A percentile compares a stretch with the other conserved stretches of the same genome.
phyloP scores from a whole-genome alignment of 2,329 filamentous ascomycete genomes.

The Pyrenophora graminea region DNA sequence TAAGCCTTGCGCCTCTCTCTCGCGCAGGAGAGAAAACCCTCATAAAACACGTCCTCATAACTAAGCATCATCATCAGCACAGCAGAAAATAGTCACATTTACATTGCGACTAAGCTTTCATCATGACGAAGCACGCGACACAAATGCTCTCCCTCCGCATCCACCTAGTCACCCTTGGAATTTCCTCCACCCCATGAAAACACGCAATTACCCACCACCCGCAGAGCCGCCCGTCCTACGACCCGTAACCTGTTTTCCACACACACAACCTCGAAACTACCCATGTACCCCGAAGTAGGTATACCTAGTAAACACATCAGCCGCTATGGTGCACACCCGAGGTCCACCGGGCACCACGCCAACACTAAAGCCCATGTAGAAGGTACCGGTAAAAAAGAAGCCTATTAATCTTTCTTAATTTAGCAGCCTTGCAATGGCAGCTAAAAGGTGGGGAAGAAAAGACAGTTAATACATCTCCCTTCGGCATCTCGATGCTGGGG shows the following conservation, averaged over 20 bases:
- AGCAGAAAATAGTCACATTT: neutral
- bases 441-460: neutral
- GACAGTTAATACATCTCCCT: slow-evolving; percentile 17
- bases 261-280: neutral
- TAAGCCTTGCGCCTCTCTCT: neutral
- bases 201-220: slow-evolving; percentile 18
- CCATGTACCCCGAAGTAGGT: neutral
- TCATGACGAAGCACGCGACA: neutral
- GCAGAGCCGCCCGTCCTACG: slow-evolving; percentile 38
- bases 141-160: neutral
- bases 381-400: slow-evolving; percentile 1
- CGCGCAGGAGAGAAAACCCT: neutral
- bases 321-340: too few species aligned
- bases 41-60: too few species aligned
- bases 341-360: neutral
- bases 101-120: neutral
- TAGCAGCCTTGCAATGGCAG: neutral
- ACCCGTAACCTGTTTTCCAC: slow-evolving; percentile 1
- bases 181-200: neutral
- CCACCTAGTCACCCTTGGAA: neutral
- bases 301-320: too few species aligned
- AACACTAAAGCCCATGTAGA: slow-evolving; percentile 1
- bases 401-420: neutral
- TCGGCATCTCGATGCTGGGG: neutral
- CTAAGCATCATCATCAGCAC: neutral